Conservation (phyloP, 2,329 filamentous ascomycete species). For the Talaromyces sp. region DNA sequence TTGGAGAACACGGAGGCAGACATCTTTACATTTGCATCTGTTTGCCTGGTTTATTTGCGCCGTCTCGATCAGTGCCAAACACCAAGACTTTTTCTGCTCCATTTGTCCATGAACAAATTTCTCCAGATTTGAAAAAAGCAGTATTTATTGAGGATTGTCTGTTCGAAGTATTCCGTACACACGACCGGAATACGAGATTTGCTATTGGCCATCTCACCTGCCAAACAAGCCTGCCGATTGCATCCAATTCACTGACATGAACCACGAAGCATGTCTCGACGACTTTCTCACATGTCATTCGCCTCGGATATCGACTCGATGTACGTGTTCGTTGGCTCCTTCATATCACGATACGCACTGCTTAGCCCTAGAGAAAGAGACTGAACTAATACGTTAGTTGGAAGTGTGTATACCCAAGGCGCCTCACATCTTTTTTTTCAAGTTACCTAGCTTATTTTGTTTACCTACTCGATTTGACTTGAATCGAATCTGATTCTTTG, state of each 20-base stretch:
- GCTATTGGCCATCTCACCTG: neutral
- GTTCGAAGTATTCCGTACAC: neutral
- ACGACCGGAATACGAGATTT: neutral
- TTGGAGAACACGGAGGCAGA: neutral
- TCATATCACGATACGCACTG: slow-evolving; percentile 2
- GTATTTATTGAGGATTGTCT: neutral
- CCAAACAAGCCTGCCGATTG: neutral
- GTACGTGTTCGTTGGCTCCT: slow-evolving; percentile 4
- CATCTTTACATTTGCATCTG: neutral
- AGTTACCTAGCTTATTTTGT: neutral
- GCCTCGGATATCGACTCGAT: neutral
- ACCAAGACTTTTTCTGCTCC: neutral
- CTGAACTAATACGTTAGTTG: neutral
- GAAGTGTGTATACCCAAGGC: slow-evolving; percentile 15
- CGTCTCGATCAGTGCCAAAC: neutral
- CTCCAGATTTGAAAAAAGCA: neutral
- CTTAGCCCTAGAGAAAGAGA: neutral
- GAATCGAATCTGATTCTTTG: neutral
- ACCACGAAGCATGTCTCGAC: neutral
- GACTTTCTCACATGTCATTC: neutral
- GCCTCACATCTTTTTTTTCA: neutral
- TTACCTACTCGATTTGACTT: slow-evolving; percentile 7
- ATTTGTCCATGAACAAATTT: neutral
- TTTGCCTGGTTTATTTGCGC: neutral
- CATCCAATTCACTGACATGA: neutral